These are phyloP conservation scores for Xylaria sp. DNA, from an alignment of 2,329 filamentous ascomycete species.

Conservation along the genomic window DNA sequence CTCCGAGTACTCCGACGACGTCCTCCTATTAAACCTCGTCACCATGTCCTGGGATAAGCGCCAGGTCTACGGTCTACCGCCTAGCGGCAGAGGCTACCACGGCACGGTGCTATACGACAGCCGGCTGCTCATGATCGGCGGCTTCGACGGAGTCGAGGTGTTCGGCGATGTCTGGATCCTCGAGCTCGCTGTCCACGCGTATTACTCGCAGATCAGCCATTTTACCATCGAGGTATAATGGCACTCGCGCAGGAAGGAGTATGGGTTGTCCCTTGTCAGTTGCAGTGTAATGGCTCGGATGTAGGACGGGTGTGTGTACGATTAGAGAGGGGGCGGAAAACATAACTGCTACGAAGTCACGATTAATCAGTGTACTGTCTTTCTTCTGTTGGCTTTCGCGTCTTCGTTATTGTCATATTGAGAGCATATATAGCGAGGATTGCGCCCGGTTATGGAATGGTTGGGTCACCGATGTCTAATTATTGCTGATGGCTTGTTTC, in stretches of 20 bases:
- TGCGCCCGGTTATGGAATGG: not conserved
- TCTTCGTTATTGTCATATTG: conserved; percentile 8
- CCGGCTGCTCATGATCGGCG: conserved; percentile 71
- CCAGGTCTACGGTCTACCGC: conserved; percentile 71
- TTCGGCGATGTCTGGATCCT: conserved; percentile 75
- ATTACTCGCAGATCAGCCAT: conserved; percentile 79
- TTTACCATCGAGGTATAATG: conserved; percentile 76
- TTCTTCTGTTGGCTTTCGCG: not conserved
- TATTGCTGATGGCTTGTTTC: conserved; percentile 7
- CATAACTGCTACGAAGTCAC: conserved; percentile 25
- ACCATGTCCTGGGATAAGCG: conserved; percentile 80
- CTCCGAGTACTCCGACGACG: conserved; percentile 75
- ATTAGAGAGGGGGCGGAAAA: conserved; percentile 16
- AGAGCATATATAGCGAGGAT: conserved; percentile 24
- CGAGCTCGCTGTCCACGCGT: conserved; percentile 75
- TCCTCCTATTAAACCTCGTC: conserved; percentile 74
- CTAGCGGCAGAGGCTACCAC: conserved; percentile 74
- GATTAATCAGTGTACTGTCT: not conserved
- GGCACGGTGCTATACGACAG: conserved; percentile 74
- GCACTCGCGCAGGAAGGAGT: too few relatives aligned
- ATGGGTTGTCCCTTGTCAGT: not conserved
- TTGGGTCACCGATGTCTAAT: conserved; percentile 5
- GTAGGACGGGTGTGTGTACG: conserved; percentile 19
- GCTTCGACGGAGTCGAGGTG: conserved; percentile 74
- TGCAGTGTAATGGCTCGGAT: not conserved